Percentiles rank a stretch among this genome's conserved stretches.
These are phyloP conservation scores for Escovopsis sp. DNA, from an alignment of 2,329 filamentous ascomycete species.

Conservation along the genomic window DNA sequence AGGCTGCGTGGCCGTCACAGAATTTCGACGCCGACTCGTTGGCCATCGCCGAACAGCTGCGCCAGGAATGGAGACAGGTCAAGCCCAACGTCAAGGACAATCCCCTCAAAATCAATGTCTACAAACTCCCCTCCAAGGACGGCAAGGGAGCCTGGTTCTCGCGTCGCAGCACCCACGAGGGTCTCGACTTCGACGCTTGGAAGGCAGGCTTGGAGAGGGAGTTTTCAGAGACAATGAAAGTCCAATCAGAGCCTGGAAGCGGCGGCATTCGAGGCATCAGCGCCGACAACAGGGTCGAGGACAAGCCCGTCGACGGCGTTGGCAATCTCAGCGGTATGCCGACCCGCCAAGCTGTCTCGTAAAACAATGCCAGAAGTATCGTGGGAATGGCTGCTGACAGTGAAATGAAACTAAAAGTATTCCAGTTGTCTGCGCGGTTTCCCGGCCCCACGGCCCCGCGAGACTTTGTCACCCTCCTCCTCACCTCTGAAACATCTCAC, in stretches of 20 bases:
- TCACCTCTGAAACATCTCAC: slow-evolving; percentile 47
- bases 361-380: too few species aligned
- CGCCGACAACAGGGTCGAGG: slow-evolving; percentile 60
- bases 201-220: slow-evolving; percentile 62
- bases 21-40: slow-evolving; percentile 32
- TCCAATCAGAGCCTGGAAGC: slow-evolving; percentile 50
- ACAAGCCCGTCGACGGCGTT: slow-evolving; percentile 38
- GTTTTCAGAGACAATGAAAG: slow-evolving; percentile 61
- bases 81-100: slow-evolving; percentile 61
- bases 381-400: neutral
- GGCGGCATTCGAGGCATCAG: slow-evolving; percentile 75
- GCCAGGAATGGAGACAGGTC: slow-evolving; percentile 76
- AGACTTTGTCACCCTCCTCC: slow-evolving; percentile 71
- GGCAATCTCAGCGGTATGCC: slow-evolving; percentile 47
- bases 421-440: slow-evolving; percentile 77
- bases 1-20: too few species aligned
- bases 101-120: slow-evolving; percentile 61
- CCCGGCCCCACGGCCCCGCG: slow-evolving; percentile 75
- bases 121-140: slow-evolving; percentile 66
- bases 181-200: slow-evolving; percentile 63
- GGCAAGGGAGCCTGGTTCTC: slow-evolving; percentile 84
- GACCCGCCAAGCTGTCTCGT: neutral
- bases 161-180: slow-evolving; percentile 66
- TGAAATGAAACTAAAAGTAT: slow-evolving; percentile 35
- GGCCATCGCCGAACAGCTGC: slow-evolving; percentile 39